These are phyloP conservation scores for Rubia tinctorum DNA, from an alignment of 305 asterid genomes.

Conservation along the genomic window DNA sequence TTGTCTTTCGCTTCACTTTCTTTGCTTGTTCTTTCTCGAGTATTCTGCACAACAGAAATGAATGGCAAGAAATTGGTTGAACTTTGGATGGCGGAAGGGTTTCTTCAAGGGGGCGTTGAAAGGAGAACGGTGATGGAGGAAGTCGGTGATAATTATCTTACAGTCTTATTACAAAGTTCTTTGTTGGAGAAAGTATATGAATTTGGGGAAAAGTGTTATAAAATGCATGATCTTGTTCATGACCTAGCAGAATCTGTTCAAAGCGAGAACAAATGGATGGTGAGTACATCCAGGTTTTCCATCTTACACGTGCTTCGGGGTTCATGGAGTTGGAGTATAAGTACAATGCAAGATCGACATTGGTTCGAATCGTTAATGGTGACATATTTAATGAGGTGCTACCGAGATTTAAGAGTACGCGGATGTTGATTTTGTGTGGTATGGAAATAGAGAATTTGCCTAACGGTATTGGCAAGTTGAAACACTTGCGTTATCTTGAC, in stretches of 20 bases:
- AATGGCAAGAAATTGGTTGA: neutral
- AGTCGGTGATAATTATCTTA: constrained; percentile 18
- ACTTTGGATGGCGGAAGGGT: constrained; percentile 16
- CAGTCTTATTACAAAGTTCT: neutral
- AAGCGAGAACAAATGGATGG: neutral
- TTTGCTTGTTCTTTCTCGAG: too few species aligned
- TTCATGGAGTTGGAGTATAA: too few species aligned
- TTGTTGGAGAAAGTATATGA: constrained; percentile 9
- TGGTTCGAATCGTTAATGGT: neutral
- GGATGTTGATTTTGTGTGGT: neutral
- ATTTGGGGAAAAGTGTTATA: neutral
- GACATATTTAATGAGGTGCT: neutral
- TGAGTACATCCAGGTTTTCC: neutral
- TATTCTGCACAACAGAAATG: too few species aligned
- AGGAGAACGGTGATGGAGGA: constrained; percentile 11
- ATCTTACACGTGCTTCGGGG: neutral
- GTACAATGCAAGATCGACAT: neutral
- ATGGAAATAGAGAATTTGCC: neutral
- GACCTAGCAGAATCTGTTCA: constrained; percentile 26
- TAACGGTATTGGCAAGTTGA: constrained; percentile 11
- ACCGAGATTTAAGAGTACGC: neutral
- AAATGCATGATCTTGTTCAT: constrained; percentile 37
- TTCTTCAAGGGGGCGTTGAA: neutral
- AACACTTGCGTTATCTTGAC: constrained; percentile 7
- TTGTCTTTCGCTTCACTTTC: too few species aligned